A percentile compares a stretch with the other conserved stretches of the same genome.
These are phyloP conservation scores for Cadophora sp. DNA, from an alignment of 2,329 filamentous ascomycete species.

Conservation along the genomic window DNA sequence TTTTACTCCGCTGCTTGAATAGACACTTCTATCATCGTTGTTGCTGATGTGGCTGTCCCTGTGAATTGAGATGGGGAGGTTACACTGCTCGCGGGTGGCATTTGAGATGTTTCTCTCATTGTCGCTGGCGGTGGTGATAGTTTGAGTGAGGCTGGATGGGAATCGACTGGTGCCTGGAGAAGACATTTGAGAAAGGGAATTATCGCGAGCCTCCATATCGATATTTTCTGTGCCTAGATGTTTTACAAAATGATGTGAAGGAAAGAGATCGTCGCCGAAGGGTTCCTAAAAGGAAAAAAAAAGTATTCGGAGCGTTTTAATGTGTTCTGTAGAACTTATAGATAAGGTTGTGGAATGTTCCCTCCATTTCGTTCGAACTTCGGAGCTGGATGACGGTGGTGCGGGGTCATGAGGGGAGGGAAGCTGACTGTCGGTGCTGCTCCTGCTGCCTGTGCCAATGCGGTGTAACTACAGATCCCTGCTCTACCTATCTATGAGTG, in stretches of 20 bases:
- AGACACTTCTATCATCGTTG: too few species aligned
- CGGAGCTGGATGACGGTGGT: neutral
- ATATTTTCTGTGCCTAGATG: too few species aligned
- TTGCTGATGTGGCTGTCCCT: too few species aligned
- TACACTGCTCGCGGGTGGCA: neutral
- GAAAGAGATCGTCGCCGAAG: too few species aligned
- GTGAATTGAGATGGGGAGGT: neutral
- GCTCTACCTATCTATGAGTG: neutral
- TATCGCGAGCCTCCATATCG: neutral
- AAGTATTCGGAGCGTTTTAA: neutral
- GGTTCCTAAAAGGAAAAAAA: neutral
- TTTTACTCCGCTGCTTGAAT: neutral
- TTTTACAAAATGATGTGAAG: too few species aligned
- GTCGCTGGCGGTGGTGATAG: neutral
- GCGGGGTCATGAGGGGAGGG: constrained; percentile 12
- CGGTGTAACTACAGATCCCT: constrained; percentile 12
- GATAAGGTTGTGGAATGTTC: constrained; percentile 12
- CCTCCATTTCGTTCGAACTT: too few species aligned
- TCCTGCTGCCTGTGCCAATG: neutral
- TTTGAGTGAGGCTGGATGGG: neutral
- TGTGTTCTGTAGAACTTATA: constrained; percentile 7
- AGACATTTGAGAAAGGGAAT: neutral
- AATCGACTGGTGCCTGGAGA: neutral
- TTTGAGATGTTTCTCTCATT: neutral
- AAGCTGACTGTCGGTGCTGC: neutral